Conservation (phyloP, 805 yeast genomes). For the Candida nemodendra region DNA sequence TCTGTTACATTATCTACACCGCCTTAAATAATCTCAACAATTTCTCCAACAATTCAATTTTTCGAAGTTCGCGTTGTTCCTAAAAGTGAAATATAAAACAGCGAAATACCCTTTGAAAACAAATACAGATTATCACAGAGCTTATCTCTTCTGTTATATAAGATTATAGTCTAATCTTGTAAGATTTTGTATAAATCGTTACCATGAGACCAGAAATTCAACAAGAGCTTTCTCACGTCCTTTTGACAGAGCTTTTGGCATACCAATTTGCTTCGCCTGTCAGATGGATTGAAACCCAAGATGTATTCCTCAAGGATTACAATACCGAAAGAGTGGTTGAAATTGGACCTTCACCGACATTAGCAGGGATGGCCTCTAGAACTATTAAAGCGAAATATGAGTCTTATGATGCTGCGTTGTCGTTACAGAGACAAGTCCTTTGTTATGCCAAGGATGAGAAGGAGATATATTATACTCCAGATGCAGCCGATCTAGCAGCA, state of each 20-base stretch:
- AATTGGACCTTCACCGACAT: slow-evolving; percentile 98
- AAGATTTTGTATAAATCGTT: too few species aligned
- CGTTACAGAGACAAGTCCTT: slow-evolving; percentile 88
- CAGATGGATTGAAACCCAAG: slow-evolving; percentile 98
- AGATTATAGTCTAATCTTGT: too few species aligned
- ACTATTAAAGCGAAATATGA: slow-evolving; percentile 94
- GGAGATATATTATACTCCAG: slow-evolving; percentile 93
- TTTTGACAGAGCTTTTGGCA: slow-evolving; percentile 93
- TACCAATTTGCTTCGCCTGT: slow-evolving; percentile 99
- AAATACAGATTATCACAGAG: too few species aligned
- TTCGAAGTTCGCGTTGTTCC: too few species aligned
- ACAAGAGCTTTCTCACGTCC: slow-evolving; percentile 94
- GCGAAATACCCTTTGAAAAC: too few species aligned
- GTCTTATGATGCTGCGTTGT: slow-evolving; percentile 95
- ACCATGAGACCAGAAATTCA: slow-evolving; percentile 94
- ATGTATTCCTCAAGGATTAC: slow-evolving; percentile 89
- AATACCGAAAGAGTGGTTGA: slow-evolving; percentile 97
- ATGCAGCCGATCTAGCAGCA: slow-evolving; percentile 55
- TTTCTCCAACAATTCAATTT: slow-evolving; percentile 7
- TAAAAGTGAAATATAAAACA: too few species aligned
- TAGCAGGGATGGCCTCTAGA: slow-evolving; percentile 98
- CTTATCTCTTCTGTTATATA: too few species aligned
- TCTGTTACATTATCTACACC: too few species aligned
- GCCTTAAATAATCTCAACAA: slow-evolving; percentile 15
- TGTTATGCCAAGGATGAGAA: slow-evolving; percentile 95